Evolutionary conservation across 2,329 filamentous ascomycete genomes (phyloP).

Genomic region (Ophiostoma perfectum): DNA sequence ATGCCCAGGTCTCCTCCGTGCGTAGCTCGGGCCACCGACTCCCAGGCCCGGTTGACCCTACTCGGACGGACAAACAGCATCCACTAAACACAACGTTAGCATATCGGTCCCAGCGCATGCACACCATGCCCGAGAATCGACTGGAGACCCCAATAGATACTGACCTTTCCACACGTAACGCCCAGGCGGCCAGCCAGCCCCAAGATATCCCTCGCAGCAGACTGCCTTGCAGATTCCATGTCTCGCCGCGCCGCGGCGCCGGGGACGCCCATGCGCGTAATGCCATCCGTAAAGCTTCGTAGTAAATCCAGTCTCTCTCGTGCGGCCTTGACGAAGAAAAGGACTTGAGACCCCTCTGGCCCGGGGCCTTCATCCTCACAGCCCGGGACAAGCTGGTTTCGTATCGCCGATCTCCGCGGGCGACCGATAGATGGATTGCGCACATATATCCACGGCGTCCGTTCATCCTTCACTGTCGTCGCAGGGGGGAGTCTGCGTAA

Average conservation of each 20-base stretch:
- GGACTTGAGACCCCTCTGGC: conserved; percentile 42
- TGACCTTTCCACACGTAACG: conserved; percentile 61
- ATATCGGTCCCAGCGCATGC: not conserved
- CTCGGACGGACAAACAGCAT: conserved; percentile 59
- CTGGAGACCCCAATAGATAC: not conserved
- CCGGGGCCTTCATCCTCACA: conserved; percentile 48
- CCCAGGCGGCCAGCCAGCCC: conserved; percentile 54
- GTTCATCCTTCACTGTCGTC: conserved; percentile 45
- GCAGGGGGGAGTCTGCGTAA: conserved; percentile 62
- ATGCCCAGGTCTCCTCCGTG: conserved; percentile 64
- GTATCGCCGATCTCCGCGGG: conserved; percentile 26
- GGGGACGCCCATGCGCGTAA: conserved; percentile 36
- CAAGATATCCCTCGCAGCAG: conserved; percentile 52
- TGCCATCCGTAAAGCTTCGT: conserved; percentile 44
- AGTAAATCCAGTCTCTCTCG: conserved; percentile 45
- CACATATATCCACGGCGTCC: conserved; percentile 66
- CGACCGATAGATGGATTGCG: conserved; percentile 52
- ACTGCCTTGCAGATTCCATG: conserved; percentile 46
- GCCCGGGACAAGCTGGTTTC: conserved; percentile 38
- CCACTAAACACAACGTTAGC: conserved; percentile 49
- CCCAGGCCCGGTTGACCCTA: conserved; percentile 61
- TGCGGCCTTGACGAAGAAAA: conserved; percentile 49
- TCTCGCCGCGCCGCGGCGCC: conserved; percentile 39
- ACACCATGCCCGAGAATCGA: too few species aligned
- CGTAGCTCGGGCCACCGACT: conserved; percentile 59